Base-by-base conservation (phyloP, 2,329 filamentous ascomycete genomes). In the Triangularia setosa region DNA sequence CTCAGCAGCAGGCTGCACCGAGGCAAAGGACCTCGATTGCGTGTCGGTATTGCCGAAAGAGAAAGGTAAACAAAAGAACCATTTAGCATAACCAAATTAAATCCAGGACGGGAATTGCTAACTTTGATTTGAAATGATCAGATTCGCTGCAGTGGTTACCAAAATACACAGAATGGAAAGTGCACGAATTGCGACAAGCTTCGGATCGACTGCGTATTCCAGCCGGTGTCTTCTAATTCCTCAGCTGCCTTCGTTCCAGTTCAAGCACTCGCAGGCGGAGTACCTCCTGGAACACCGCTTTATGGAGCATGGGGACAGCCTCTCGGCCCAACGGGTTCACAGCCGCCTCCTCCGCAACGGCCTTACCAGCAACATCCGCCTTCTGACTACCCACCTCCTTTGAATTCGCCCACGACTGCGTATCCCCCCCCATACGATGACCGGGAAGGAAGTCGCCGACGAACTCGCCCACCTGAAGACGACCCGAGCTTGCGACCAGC, bases 81-180 rank as follows among this genome's bases (percentile, higher is more conserved):
- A 72, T 48, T 54, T 61, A 28, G 6, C 23, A 30, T 2, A 55
- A 28, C 8, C 24, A 58, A 27, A n/a, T 58, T 11, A n/a, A 11
- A 8, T 27, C 48, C 21, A 14, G 53, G 28, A 30, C 30, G 18
- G 54, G 24, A 12, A 9, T 30, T 28, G 65, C 71, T 76, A 68
- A 78, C 64, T 44, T 48, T 40, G 53, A 11, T 48, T 48, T 48
- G 9, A 48, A 48, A 48, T 8, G 7, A 12, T 4, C 23, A 87
- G 84, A 87, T 87, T 67, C 83, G 84, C 40, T 87, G 84, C 76
- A 87, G 84, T 66, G 84, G 84, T 27, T 86, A 86, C 67, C 81
- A 84, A 64, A 85, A 83, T 66, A 84, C 83, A 0, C 81, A 82
- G 0, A 84, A 84, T 21, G 84, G 84, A 11, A 85, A 86, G 68